These are phyloP conservation scores for Colletotrichum destructivum DNA, from an alignment of 2,329 filamentous ascomycete species.

Conservation along the genomic window DNA sequence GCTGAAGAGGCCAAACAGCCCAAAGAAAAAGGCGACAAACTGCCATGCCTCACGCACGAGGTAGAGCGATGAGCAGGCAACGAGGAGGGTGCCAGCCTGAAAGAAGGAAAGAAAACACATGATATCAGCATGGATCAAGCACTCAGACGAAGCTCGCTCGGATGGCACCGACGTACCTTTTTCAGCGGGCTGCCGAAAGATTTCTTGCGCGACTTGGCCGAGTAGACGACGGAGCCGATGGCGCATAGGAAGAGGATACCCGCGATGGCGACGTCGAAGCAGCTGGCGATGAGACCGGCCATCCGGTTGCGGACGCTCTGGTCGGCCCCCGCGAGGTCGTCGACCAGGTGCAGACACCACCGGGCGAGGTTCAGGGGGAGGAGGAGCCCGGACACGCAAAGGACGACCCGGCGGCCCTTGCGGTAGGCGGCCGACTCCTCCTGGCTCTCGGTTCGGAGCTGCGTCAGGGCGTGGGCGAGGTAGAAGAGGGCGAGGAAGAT, in stretches of 20 bases:
- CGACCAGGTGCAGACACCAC: background rate
- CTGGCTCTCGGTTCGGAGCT: conserved; percentile 2
- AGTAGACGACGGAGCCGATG: conserved; percentile 7
- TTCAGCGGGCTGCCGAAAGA: conserved; percentile 1
- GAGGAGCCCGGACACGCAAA: background rate
- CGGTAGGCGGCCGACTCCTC: background rate
- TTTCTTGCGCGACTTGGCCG: conserved; percentile 7
- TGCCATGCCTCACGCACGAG: background rate
- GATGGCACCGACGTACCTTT: background rate
- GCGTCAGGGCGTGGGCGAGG: conserved; percentile 19
- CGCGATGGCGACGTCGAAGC: background rate
- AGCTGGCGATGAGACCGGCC: background rate
- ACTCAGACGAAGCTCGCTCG: too few species aligned
- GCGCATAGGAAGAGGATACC: background rate
- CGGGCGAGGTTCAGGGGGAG: background rate
- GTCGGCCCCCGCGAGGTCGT: too few species aligned
- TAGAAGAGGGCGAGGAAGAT: conserved; percentile 24
- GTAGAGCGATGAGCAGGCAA: conserved; percentile 9
- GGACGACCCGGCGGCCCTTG: background rate
- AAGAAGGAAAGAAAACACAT: background rate
- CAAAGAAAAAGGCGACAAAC: background rate
- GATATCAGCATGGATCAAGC: background rate
- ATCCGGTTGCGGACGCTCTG: background rate
- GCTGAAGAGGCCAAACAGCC: too few species aligned
- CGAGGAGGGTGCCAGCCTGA: conserved; percentile 2